phyloP scores from a whole-genome alignment of 2,329 filamentous ascomycete genomes.

The Daldinia sp. region DNA sequence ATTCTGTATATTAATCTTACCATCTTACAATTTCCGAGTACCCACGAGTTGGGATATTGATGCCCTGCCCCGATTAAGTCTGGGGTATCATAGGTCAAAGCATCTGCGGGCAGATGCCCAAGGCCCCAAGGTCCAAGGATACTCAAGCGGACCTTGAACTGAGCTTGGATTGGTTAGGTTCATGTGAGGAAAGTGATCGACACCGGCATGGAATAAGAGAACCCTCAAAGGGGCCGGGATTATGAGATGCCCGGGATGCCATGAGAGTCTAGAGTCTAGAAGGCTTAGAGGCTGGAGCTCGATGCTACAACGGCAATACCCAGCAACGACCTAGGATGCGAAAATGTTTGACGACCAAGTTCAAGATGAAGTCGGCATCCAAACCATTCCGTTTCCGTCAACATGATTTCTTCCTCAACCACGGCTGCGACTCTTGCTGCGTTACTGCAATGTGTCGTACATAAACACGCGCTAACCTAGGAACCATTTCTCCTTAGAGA shows the following conservation, averaged over 20 bases:
- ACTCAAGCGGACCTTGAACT: conserved; percentile 24
- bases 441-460: conserved; percentile 27
- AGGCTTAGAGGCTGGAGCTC: conserved; percentile 11
- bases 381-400: conserved; percentile 30
- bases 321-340: neutral
- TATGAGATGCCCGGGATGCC: conserved; percentile 13
- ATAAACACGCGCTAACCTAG: conserved; percentile 14
- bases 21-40: conserved; percentile 38
- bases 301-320: conserved; percentile 26
- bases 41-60: conserved; percentile 33
- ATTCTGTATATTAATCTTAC: conserved; percentile 42
- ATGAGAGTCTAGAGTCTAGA: neutral
- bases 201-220: conserved; percentile 39
- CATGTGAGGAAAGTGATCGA: conserved; percentile 41
- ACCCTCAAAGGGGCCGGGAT: conserved; percentile 26
- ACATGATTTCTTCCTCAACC: conserved; percentile 13
- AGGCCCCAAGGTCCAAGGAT: neutral
- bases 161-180: conserved; percentile 30
- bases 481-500: conserved; percentile 26
- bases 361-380: conserved; percentile 12
- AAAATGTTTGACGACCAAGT: conserved; percentile 23
- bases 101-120: conserved; percentile 28
- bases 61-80: conserved; percentile 30
- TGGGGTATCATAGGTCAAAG: conserved; percentile 43
- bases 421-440: conserved; percentile 10